Conservation (phyloP, 352 stramenopile species). For the Blastocystis sp. region DNA sequence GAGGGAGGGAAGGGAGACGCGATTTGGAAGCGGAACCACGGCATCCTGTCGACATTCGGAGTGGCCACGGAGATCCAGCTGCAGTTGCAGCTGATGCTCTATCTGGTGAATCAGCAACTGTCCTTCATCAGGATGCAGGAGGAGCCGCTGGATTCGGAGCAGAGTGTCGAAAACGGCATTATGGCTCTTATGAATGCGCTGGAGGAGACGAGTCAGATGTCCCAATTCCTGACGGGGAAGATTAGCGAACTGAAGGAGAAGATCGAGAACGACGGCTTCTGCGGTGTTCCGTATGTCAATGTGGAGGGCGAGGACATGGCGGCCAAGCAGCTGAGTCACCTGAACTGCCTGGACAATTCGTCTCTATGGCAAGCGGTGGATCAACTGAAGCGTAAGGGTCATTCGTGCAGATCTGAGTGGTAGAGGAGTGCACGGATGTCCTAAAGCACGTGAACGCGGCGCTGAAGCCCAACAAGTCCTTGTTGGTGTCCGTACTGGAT, state of each 20-base stretch:
- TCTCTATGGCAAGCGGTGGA: slow-evolving; percentile 21
- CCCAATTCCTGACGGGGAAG: neutral
- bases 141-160: neutral
- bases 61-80: slow-evolving; percentile 12
- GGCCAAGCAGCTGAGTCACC: neutral
- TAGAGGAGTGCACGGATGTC: slow-evolving; percentile 29
- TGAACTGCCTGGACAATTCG: slow-evolving; percentile 37
- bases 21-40: slow-evolving; percentile 33
- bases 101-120: neutral
- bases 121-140: neutral
- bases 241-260: neutral
- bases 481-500: neutral
- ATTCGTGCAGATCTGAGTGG: neutral
- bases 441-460: slow-evolving; percentile 17
- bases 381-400: neutral
- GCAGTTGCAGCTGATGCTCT: slow-evolving; percentile 4
- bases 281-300: neutral
- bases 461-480: slow-evolving; percentile 3
- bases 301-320: slow-evolving; percentile 31
- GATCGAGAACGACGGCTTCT: slow-evolving; percentile 24
- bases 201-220: neutral
- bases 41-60: neutral
- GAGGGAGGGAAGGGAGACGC: slow-evolving; percentile 45
- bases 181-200: neutral
- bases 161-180: neutral